Evolutionary conservation across 1,284 basidiomycete genomes (phyloP).

Genomic region (Apiotrichum brassicae): DNA sequence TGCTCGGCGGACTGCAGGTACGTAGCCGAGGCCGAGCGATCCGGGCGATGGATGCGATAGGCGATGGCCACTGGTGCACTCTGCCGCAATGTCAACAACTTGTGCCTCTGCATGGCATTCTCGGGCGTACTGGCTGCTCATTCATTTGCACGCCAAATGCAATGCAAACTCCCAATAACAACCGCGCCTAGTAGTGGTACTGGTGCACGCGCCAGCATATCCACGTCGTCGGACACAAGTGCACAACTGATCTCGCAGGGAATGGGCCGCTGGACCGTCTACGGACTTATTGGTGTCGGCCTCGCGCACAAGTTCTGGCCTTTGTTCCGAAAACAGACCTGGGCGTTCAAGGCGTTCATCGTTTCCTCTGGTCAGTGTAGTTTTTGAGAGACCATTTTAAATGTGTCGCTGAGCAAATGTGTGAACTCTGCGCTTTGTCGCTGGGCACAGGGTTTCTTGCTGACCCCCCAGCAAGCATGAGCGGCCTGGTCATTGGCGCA

Average conservation of each 20-base stretch:
- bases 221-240: too few relatives aligned
- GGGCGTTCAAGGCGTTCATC: slow-evolving; percentile 69
- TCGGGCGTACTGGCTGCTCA: too few relatives aligned
- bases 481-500: slow-evolving; percentile 66
- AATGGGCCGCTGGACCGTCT: slow-evolving; percentile 52
- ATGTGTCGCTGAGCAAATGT: too few relatives aligned
- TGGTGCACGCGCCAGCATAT: neutral
- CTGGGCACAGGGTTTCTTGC: too few relatives aligned
- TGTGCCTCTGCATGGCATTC: too few relatives aligned
- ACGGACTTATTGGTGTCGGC: slow-evolving; percentile 59
- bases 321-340: slow-evolving; percentile 70
- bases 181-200: neutral
- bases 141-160: too few relatives aligned
- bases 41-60: neutral
- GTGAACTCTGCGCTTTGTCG: too few relatives aligned
- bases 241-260: slow-evolving; percentile 52
- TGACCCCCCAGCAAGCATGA: slow-evolving; percentile 53
- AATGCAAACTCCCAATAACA: too few relatives aligned
- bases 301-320: slow-evolving; percentile 71
- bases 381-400: too few relatives aligned
- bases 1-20: slow-evolving; percentile 34
- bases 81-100: neutral
- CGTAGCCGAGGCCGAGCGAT: slow-evolving; percentile 1
- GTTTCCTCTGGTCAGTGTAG: slow-evolving; percentile 29
- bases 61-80: neutral